Evolutionary conservation across 2,329 filamentous ascomycete genomes (phyloP).

Genomic region (Fusarium sp.): DNA sequence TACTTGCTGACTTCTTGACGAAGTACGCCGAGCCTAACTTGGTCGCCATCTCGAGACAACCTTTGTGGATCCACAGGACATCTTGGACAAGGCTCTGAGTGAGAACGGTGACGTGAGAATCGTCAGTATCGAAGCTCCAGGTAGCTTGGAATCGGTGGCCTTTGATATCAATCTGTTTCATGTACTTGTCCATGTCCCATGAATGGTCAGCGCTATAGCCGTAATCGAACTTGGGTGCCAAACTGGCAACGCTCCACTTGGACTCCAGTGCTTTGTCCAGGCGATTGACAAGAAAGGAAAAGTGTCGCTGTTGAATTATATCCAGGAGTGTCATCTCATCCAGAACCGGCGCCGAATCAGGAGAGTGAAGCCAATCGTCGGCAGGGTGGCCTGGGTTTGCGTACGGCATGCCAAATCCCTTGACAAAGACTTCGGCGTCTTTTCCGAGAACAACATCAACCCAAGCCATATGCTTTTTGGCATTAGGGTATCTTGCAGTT

Average conservation of each 20-base stretch:
- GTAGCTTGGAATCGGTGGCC: neutral
- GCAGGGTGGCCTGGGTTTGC: neutral
- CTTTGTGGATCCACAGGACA: neutral
- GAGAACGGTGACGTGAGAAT: accelerated
- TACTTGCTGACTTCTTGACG: neutral
- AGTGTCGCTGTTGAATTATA: neutral
- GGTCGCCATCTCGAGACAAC: accelerated
- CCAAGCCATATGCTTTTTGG: neutral
- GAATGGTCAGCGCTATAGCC: neutral
- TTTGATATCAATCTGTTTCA: neutral
- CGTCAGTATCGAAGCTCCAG: neutral
- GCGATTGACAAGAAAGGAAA: neutral
- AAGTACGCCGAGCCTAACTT: neutral
- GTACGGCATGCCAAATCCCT: neutral
- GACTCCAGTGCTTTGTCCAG: neutral
- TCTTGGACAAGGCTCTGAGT: neutral
- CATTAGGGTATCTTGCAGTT: neutral
- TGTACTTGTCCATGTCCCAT: neutral
- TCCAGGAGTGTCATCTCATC: accelerated
- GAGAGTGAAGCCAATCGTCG: neutral
- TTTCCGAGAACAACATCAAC: accelerated
- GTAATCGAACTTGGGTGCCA: neutral
- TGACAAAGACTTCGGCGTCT: accelerated
- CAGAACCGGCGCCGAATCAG: neutral
- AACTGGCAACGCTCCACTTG: accelerated